A percentile compares a stretch with the other conserved stretches of the same genome.
These are phyloP conservation scores for Ustulina deusta DNA, from an alignment of 2,329 filamentous ascomycete genomes.

Conservation along the genomic window DNA sequence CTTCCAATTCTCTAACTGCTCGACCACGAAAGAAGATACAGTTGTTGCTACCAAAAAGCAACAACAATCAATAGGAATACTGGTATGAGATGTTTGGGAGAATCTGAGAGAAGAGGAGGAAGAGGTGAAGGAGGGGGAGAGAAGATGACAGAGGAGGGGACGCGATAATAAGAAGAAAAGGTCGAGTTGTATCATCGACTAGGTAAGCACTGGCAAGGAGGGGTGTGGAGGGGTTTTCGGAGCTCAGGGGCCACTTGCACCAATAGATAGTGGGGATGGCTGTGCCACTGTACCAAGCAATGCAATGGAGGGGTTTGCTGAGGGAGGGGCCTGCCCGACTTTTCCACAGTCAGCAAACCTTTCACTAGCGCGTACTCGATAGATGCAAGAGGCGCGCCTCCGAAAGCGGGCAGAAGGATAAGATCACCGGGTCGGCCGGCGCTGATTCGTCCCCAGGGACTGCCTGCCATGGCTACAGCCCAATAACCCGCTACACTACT, in stretches of 20 bases:
- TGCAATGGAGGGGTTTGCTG: slow-evolving; percentile 29
- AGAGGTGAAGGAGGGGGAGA: slow-evolving; percentile 26
- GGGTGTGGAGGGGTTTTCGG: slow-evolving; percentile 38
- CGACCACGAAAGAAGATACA: slow-evolving; percentile 36
- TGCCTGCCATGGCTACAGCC: background rate
- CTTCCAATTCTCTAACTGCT: slow-evolving; percentile 44
- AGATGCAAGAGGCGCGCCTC: slow-evolving; percentile 31
- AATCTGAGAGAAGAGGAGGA: slow-evolving; percentile 33
- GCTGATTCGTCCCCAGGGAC: slow-evolving; percentile 14
- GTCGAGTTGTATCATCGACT: slow-evolving; percentile 22
- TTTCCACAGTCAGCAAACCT: slow-evolving; percentile 38
- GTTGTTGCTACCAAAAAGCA: slow-evolving; percentile 32
- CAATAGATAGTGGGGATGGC: slow-evolving; percentile 34
- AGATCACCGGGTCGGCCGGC: slow-evolving; percentile 16
- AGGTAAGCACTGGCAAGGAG: slow-evolving; percentile 35
- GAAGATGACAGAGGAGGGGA: slow-evolving; percentile 34
- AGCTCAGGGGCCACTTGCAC: slow-evolving; percentile 37
- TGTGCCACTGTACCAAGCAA: slow-evolving; percentile 17
- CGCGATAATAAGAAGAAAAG: slow-evolving; percentile 36
- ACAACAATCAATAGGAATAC: slow-evolving; percentile 40
- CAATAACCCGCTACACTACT: background rate
- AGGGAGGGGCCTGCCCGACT: slow-evolving; percentile 15
- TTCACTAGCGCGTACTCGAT: slow-evolving; percentile 32
- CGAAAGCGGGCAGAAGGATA: slow-evolving; percentile 37
- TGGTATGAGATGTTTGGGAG: slow-evolving; percentile 33